Percentiles rank a stretch among this genome's conserved stretches.
phyloP scores from a whole-genome alignment of 345 rosid genomes.

The Populus alba region DNA sequence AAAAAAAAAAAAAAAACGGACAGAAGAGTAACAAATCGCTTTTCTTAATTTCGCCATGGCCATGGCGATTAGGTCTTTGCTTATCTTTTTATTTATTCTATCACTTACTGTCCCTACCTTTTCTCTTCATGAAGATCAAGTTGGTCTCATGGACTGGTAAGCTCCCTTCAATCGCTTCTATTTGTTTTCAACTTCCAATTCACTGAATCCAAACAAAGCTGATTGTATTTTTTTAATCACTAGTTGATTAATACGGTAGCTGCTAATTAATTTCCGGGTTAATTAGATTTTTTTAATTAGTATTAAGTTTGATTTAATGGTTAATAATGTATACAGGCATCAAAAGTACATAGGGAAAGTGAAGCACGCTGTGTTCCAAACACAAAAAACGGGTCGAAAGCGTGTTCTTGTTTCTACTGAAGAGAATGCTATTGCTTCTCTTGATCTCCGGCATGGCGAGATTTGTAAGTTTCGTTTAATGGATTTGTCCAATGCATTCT shows the following conservation, averaged over 20 bases:
- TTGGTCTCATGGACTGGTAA: conserved; percentile 94
- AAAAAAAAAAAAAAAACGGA: neutral
- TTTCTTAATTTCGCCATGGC: conserved; percentile 24
- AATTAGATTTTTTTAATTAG: neutral
- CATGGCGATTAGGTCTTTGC: conserved; percentile 55
- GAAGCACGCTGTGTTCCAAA: conserved; percentile 89
- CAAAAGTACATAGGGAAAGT: conserved; percentile 89
- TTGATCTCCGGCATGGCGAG: conserved; percentile 92
- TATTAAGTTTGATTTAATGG: neutral
- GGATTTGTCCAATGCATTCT: neutral
- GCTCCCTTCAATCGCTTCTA: conserved; percentile 2
- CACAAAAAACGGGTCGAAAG: conserved; percentile 93
- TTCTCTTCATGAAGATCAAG: conserved; percentile 93
- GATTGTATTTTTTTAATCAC: neutral
- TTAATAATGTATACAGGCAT: conserved; percentile 44
- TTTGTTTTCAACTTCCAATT: neutral
- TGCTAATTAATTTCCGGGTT: neutral
- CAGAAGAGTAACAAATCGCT: neutral
- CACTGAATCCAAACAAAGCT: neutral
- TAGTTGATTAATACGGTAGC: neutral
- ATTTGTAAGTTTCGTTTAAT: conserved; percentile 51
- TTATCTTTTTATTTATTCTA: conserved; percentile 35
- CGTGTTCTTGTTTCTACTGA: conserved; percentile 91
- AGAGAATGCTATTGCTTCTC: conserved; percentile 89
- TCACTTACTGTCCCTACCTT: conserved; percentile 40